Evolutionary conservation across 345 rosid genomes (phyloP), one percentile per base, ranked within the genome.

Genomic region (Draba incana): DNA sequence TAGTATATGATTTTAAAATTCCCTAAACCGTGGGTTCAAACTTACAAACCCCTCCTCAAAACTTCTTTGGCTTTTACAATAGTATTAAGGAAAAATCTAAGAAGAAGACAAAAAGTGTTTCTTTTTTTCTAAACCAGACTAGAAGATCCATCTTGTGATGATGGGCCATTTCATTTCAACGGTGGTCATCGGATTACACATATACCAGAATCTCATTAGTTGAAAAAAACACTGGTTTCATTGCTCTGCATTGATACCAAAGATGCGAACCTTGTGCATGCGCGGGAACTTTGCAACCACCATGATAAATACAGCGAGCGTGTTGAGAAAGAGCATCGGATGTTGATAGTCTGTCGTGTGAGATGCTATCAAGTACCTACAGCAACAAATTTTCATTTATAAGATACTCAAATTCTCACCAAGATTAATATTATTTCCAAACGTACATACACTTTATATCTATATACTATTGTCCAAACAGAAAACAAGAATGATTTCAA

Each of bases 201-300:
- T 16, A 15, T 61, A 12, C 64, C 50, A 43, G 1, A 41, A 43
- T 59, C 13, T 25, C 38, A 33, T 59, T 27, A 42, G 38, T 8
- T 30, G 37, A 24, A 25, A 5, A 42, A 16, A 16, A 9, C 68
- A 51, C 14, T 42, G 23, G 16, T 31, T 23, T 58, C 37, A 66
- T 24, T 66, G 71, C 23, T 44, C 45, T 4, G 63, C 82, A 83
- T 57, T 88, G 75, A 88, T 88, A 51, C 94, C 94, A 54, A 88
- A 85, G 79, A 88, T 84, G 15, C 94, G 88, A 61, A 85, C 91
- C 78, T 84, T 83, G 82, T 88, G 91, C 94, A 88, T 88, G 77
- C 86, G 84, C 15, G 87, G 89, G 72, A 85, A 88, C 78, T 85
- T 88, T 14, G 91, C 94, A 16, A 88, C 77, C 6, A 85, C 91